phyloP scores from a whole-genome alignment of 805 yeast species.

The Suhomyces faveliae region DNA sequence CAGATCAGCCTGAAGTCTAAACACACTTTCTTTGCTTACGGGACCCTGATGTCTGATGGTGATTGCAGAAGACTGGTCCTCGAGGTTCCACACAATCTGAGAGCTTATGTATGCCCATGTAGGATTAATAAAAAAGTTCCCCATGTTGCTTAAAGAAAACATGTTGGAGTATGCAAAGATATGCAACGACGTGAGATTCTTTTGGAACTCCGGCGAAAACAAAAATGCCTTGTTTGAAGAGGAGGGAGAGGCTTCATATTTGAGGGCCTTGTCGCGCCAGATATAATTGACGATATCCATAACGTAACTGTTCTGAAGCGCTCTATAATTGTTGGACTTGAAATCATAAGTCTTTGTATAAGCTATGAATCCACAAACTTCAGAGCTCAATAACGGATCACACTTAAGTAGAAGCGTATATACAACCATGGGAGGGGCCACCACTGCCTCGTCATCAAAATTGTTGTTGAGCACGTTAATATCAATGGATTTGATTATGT shows the following conservation, averaged over 20 bases:
- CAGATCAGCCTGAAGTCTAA: constrained; percentile 23
- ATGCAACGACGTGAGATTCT: constrained; percentile 27
- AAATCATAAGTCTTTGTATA: constrained; percentile 37
- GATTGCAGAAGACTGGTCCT: constrained; percentile 36
- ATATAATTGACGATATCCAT: constrained; percentile 55
- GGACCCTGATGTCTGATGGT: constrained; percentile 52
- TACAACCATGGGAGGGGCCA: constrained; percentile 40
- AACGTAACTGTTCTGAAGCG: constrained; percentile 48
- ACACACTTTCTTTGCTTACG: constrained; percentile 43
- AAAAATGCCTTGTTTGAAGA: constrained; percentile 40
- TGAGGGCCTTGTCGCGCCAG: constrained; percentile 57
- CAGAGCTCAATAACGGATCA: constrained; percentile 47
- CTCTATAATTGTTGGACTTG: constrained; percentile 21
- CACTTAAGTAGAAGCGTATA: constrained; percentile 39
- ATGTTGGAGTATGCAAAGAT: constrained; percentile 31
- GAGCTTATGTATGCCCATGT: constrained; percentile 47
- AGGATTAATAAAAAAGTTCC: constrained; percentile 51
- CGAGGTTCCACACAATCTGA: constrained; percentile 44
- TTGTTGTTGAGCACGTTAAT: constrained; percentile 7
- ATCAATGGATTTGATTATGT: constrained; percentile 14
- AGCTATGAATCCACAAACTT: constrained; percentile 46
- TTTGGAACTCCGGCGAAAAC: constrained; percentile 32
- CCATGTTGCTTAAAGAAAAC: constrained; percentile 28
- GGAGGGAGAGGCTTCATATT: constrained; percentile 22
- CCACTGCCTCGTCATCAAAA: constrained; percentile 18